Evolutionary conservation across 2,329 filamentous ascomycete genomes (phyloP), one percentile per base, ranked within the genome.

Genomic region (Botrytis sinoallii): DNA sequence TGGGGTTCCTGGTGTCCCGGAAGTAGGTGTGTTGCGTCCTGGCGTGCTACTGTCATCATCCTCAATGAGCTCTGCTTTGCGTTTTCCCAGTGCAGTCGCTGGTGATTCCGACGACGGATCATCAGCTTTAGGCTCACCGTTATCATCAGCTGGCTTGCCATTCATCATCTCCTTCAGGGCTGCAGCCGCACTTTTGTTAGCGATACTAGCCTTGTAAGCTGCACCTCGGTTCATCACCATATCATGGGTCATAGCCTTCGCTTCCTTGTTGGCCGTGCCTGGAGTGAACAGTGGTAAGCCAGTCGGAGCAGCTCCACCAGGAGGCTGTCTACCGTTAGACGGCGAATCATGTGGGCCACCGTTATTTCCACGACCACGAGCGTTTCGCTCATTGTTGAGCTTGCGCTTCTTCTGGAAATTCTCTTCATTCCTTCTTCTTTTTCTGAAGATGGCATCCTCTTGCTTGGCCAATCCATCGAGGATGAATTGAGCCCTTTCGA

Each of bases 101-200:
- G 85, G 80, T 16, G 83, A 81, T 52, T 83, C 80, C 77, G 82
- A 63, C 16, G 73, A 22, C 14, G 48, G 38, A 72, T 76, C 73
- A 61, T 65, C 71, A 29, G 29, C 40, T 61, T 69, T 72, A 61
- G 70, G 67, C 70, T 73, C 74, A 55, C 71, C 70, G 6, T 73
- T 35, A 32, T 71, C 65, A 32, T 78, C 77, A 52, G 69, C 73
- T 77, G 52, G 78, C 74, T 80, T 79, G 76, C 73, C 82, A 77
- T 83, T 85, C 80, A 94, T 88, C 73, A 93, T 90, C 78, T 92
- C 92, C 83, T 97, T 97, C 70, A 99, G 84, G 32, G 92, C 92
- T 75, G 93, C 95, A 46, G 96, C 96, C 38, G 96, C 96, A 79
- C 94, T 98, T 84, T 97, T 97, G 84, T 99, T 99, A 72, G 94